phyloP scores from a whole-genome alignment of 2,329 filamentous ascomycete genomes.

The Cadophora malorum region DNA sequence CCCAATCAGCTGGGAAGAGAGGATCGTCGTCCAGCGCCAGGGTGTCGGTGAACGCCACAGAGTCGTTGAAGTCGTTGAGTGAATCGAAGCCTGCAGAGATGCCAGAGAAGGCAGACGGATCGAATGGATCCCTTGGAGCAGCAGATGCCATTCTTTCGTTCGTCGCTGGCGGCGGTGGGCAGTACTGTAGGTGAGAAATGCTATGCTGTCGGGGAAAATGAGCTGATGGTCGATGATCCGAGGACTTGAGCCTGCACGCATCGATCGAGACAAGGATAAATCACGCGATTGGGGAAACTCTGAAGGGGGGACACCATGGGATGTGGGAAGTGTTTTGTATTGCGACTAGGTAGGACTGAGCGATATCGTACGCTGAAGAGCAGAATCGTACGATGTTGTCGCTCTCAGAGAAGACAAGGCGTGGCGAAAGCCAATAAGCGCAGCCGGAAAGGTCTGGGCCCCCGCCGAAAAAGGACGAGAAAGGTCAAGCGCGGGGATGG shows the following conservation, averaged over 20 bases:
- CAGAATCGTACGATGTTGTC: slow-evolving; percentile 21
- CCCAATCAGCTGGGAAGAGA: slow-evolving; percentile 41
- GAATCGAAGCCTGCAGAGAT: slow-evolving; percentile 38
- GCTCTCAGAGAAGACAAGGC: neutral
- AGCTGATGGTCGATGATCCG: slow-evolving; percentile 18
- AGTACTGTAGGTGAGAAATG: slow-evolving; percentile 4
- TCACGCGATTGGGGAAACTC: slow-evolving; percentile 20
- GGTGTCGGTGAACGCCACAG: slow-evolving; percentile 37
- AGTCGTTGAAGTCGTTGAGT: slow-evolving; percentile 37
- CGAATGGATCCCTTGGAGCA: slow-evolving; percentile 36
- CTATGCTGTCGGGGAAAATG: slow-evolving; percentile 11
- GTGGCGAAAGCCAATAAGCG: slow-evolving; percentile 2
- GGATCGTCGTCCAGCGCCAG: slow-evolving; percentile 40
- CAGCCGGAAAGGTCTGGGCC: neutral
- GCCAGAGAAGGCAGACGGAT: slow-evolving; percentile 39
- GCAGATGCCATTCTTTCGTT: slow-evolving; percentile 34
- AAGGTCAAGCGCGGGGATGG: slow-evolving; percentile 4
- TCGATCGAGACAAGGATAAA: slow-evolving; percentile 24
- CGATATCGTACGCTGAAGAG: slow-evolving; percentile 16
- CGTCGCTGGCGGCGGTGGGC: neutral
- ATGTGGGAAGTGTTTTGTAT: slow-evolving; percentile 22
- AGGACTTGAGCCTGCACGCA: slow-evolving; percentile 14
- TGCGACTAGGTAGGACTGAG: slow-evolving; percentile 20
- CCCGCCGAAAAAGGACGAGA: neutral
- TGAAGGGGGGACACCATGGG: neutral